Percentiles rank a stretch among this genome's conserved stretches.
phyloP scores from a whole-genome alignment of 2,329 filamentous ascomycete genomes.

The Chaetomiaceae sp. region DNA sequence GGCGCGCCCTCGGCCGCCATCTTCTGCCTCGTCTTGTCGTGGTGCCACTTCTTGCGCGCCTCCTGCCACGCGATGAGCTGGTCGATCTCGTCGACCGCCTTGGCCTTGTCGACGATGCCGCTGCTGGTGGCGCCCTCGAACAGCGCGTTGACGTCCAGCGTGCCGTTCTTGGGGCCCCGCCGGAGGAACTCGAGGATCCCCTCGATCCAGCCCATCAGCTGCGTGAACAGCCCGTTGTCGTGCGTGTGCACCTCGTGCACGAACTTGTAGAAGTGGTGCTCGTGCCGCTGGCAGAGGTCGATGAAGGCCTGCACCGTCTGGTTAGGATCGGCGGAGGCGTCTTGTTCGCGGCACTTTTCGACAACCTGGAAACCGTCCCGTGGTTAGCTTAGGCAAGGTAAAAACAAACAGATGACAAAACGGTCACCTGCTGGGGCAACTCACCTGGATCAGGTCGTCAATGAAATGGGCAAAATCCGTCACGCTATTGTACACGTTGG shows the following conservation, averaged over 20 bases:
- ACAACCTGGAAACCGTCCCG: constrained; percentile 44
- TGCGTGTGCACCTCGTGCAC: constrained; percentile 96
- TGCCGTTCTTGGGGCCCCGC: constrained; percentile 78
- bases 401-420: too few relatives aligned
- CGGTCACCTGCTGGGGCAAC: constrained; percentile 10
- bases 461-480: constrained; percentile 93
- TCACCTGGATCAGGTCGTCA: constrained; percentile 82
- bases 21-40: constrained; percentile 96
- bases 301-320: constrained; percentile 98
- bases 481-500: constrained; percentile 95
- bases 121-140: constrained; percentile 73
- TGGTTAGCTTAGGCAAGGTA: too few relatives aligned
- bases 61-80: constrained; percentile 88
- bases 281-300: constrained; percentile 88
- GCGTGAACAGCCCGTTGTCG: constrained; percentile 92
- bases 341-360: constrained; percentile 62
- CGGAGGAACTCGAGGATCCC: constrained; percentile 90
- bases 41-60: constrained; percentile 94
- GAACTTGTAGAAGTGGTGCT: constrained; percentile 98
- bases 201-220: constrained; percentile 96
- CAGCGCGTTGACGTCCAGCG: constrained; percentile 88
- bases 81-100: constrained; percentile 76
- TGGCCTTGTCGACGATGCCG: constrained; percentile 63
- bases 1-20: constrained; percentile 78
- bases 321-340: constrained; percentile 92